phyloP scores from a whole-genome alignment of 108 stramenopile genomes.

The Craspedostauros australis region DNA sequence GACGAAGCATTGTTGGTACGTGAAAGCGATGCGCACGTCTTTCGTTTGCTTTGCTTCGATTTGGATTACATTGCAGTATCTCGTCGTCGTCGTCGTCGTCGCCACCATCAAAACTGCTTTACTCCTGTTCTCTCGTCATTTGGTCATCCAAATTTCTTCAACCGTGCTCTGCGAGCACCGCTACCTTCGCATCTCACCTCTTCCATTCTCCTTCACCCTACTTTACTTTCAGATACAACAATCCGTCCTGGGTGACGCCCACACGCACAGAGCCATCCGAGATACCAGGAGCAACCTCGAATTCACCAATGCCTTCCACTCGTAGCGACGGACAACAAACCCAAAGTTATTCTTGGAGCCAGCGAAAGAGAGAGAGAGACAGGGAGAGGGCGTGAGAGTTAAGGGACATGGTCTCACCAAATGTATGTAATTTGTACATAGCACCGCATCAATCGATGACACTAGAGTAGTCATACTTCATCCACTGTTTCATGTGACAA shows the following conservation, averaged over 20 bases:
- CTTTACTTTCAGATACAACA: conserved; percentile 25
- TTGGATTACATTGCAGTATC: background rate
- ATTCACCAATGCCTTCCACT: conserved; percentile 39
- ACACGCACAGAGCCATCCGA: conserved; percentile 23
- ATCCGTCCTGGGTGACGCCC: conserved; percentile 19
- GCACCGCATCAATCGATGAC: no score
- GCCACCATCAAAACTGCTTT: background rate
- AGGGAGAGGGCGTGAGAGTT: no score
- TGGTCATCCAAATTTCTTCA: no score
- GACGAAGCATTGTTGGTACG: conserved; percentile 38
- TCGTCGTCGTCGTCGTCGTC: background rate
- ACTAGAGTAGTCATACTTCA: no score
- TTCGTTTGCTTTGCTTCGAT: background rate
- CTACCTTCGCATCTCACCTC: no score
- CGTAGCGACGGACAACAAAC: background rate
- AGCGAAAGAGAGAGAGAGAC: background rate
- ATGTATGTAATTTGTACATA: no score
- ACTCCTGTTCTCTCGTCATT: no score
- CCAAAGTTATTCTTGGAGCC: background rate
- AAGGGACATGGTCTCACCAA: no score
- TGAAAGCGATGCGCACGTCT: background rate
- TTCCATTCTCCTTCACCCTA: background rate
- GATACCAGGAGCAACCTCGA: conserved; percentile 32
- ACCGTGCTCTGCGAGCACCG: no score
- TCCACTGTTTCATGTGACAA: no score